Base-by-base conservation (phyloP, 139 green algal species). In the Coccomyxa sp. region DNA sequence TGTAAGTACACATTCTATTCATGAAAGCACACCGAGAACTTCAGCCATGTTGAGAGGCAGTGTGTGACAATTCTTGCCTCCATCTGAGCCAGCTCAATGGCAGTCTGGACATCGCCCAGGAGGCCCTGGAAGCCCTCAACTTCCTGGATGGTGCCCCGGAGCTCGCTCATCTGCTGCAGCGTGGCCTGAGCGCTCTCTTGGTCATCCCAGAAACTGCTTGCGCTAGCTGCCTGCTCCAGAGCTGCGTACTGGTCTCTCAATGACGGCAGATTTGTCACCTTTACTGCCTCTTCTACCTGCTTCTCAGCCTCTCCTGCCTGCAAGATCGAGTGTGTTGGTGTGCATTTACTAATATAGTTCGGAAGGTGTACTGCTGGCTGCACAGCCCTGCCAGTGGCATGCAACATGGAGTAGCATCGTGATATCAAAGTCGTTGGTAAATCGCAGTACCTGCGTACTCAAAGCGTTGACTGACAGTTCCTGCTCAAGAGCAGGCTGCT, bases 171-270 rank as follows among this genome's bases (percentile, higher is more conserved):
- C n/a, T 81, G 32, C 27, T 89, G 81, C 81, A 96, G 79, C 51
- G 96, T 75, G 14, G 68, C 63, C 59, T 93, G 84, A 17, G 93
- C 94, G 12, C 79, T 76, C 0, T 60, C 81, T 1, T 87, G 83
- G 76, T 95, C 83, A 59, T 94, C 94, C 94, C 94, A 98, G 67
- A 98, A 82, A 0, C 82, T 84, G 0, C 82, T 77, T 0, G 82
- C 82, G 10, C 71, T 78, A 18, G 87, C 82, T 10, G 89, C 74
- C n/a, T 83, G 25, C 84, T 95, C 91, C 82, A 94, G 83, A 16
- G 87, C 80, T 1, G 76, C 86, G 32, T 93, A 66, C 13, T 76
- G 68, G 28, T 76, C 32, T 30, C 79, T 67, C 10, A 93, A 83
- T 0, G 66, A 76, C 13, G 85, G 18, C 58, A 92, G 32, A 78